Base-by-base conservation (phyloP, 768 basidiomycete species). In the Kwoniella newhampshirensis region DNA sequence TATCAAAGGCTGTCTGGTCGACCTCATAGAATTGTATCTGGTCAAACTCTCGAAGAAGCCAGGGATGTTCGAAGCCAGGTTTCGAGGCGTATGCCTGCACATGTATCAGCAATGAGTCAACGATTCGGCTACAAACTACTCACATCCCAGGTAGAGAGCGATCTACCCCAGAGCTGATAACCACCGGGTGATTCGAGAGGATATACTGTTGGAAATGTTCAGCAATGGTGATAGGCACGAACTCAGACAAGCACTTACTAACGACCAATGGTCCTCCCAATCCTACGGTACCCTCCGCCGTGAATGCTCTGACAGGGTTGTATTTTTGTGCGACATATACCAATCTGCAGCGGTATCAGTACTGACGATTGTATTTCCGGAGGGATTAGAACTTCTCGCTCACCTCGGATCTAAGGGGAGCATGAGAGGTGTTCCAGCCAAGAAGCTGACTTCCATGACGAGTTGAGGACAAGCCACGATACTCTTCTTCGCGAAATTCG, bases 221-320 rank as follows among this genome's bases (percentile, higher is more conserved):
- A 44, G 17, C 2, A 18, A 50, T 9, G 13, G 11, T n/a, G 6
- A 7, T 41, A 6, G 17, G 5, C 40, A n/a, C 17, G 18, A 41
- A 0, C 8, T 23, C 17, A 21, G 11, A 6, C n/a, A n/a, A n/a
- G n/a, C 3, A 68, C 67, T 62, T 40, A 68, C 67, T 86, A 0
- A 85, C 86, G 3, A 83, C 81, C 3, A 86, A 81, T 0, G 83
- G 80, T 0, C 86, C 86, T 1, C 85, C 86, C 20, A 86, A 83
- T 0, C 85, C 86, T n/a, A 87, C 80, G 0, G 86, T 85, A 11
- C 86, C 86, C 82, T 85, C 67, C 0, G 85, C 84, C 0, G 86
- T 87, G 57, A 79, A 85, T 0, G 85, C 85, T 7, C 86, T 77
- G 0, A 85, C 85, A 0, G 86, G 86, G 53, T 87, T 87, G 84